Evolutionary conservation across 2,329 filamentous ascomycete species (phyloP).

Genomic region (Dactylellina parvicollis): DNA sequence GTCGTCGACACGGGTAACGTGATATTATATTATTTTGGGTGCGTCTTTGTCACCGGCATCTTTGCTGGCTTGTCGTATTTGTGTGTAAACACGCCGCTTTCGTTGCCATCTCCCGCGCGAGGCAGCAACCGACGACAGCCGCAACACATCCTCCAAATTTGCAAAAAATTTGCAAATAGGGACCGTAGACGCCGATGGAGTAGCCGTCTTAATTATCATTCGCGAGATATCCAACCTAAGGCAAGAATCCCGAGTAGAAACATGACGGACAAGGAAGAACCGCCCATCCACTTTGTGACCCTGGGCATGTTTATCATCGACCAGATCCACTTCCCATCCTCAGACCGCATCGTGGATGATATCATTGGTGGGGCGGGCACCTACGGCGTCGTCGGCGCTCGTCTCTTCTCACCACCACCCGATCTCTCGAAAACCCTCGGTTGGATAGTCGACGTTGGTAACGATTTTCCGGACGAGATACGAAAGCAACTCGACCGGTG

Average conservation of each 20-base stretch:
- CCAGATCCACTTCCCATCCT: constrained; percentile 81
- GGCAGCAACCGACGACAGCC: constrained; percentile 29
- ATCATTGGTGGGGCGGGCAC: constrained; percentile 89
- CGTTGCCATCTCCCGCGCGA: constrained; percentile 30
- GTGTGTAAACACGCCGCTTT: constrained; percentile 40
- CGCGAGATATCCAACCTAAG: too few species aligned
- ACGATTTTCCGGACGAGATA: constrained; percentile 80
- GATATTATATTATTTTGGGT: too few species aligned
- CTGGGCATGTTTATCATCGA: constrained; percentile 82
- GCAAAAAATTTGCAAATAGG: too few species aligned
- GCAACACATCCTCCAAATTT: constrained; percentile 45
- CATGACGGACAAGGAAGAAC: constrained; percentile 14
- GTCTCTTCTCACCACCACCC: constrained; percentile 79
- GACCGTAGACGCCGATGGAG: too few species aligned
- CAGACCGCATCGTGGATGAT: constrained; percentile 73
- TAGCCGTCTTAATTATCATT: too few species aligned
- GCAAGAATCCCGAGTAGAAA: background rate
- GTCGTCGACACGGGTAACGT: background rate
- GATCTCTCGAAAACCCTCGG: constrained; percentile 73
- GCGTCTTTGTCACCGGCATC: constrained; percentile 31
- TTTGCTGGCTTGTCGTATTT: constrained; percentile 18
- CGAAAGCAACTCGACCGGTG: constrained; percentile 74
- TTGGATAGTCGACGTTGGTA: constrained; percentile 90
- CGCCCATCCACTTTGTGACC: constrained; percentile 71
- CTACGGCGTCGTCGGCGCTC: constrained; percentile 82